Percentiles rank a stretch among this genome's conserved stretches.
phyloP scores from a whole-genome alignment of 352 stramenopile genomes.

The Phytophthora pseudosyringae region DNA sequence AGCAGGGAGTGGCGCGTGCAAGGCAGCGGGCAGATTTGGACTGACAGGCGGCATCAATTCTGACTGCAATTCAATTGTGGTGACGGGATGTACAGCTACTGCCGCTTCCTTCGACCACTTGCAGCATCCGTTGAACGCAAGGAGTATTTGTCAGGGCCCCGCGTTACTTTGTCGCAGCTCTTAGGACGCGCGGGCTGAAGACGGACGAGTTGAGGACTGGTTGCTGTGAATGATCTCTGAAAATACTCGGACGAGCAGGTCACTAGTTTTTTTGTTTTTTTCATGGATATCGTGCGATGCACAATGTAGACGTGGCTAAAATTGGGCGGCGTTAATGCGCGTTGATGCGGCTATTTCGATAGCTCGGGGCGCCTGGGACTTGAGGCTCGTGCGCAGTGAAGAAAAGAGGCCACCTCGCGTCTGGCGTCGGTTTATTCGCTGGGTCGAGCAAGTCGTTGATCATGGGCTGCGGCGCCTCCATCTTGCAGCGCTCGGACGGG shows the following conservation, averaged over 20 bases:
- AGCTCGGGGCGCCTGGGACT: not conserved
- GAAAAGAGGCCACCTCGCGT: constrained; percentile 7
- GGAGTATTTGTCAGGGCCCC: too few species aligned
- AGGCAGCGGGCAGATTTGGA: too few species aligned
- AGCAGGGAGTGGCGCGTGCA: not conserved
- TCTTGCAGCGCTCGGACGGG: constrained; percentile 54
- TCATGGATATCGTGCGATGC: not conserved
- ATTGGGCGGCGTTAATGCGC: not conserved
- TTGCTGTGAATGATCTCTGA: not conserved
- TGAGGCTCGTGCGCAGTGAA: constrained; percentile 15
- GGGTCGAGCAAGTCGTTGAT: not conserved
- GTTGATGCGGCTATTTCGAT: constrained; percentile 10
- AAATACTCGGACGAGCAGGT: not conserved
- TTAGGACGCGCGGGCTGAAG: not conserved
- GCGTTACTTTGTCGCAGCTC: constrained; percentile 5
- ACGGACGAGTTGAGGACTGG: constrained; percentile 2
- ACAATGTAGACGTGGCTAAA: constrained; percentile 1
- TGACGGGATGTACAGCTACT: too few species aligned
- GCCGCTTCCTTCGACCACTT: too few species aligned
- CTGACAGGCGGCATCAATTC: too few species aligned
- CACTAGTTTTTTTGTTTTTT: not conserved
- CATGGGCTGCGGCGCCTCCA: constrained; percentile 78
- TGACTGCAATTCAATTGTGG: too few species aligned
- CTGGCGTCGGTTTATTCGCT: constrained; percentile 5
- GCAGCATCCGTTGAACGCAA: too few species aligned